Evolutionary conservation across 1,284 basidiomycete genomes (phyloP), one percentile per base, ranked within the genome.

Genomic region (Moesziomyces aphidis): DNA sequence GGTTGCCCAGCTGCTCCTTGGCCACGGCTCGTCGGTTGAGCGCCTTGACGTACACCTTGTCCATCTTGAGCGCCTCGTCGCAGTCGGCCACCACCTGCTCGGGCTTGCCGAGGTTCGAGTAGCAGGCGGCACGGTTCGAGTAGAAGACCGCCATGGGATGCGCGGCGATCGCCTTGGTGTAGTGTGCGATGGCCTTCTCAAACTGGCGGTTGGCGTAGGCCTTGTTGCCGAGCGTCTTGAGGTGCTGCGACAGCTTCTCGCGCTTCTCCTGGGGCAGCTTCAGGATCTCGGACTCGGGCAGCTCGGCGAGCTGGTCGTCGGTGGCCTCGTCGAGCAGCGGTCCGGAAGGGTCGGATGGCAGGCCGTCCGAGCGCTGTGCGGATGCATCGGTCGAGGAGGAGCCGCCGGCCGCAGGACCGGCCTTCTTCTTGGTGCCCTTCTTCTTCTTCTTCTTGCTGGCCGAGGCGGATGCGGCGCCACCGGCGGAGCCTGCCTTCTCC

Each of bases 41-140:
- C 2, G 97, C 96, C 86, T 99, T 99, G 85, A 97, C 89, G 85
- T 99, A 99, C 71, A 88, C 90, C 23, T 88, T 86, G 86, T 99
- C 95, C 56, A 97, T 89, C 64, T 89, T 89, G 54, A 99, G 89
- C 0, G 97, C 96, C 55, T 90, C 89, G 80, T 95, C 90, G 85
- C 96, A 98, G 86, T 99, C 96, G 55, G 88, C 88, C n/a, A 99
- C 89, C 72, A 95, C 95, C 44, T 89, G 89, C 34, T 95, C 92
- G 83, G 92, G 89, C 81, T 94, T 88, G 26, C 89, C 88, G 88
- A 95, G 90, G 88, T 97, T 95, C 85, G 95, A 90, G 86, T 95
- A 97, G 85, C 95, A 97, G 66, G 97, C 97, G 48, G 96, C 96
- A 63, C 97, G 91, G 87, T 99, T 99, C 85, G 93, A 94, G 89